Evolutionary conservation across 2,329 filamentous ascomycete species (phyloP).

Genomic region (Eutypella sp.): DNA sequence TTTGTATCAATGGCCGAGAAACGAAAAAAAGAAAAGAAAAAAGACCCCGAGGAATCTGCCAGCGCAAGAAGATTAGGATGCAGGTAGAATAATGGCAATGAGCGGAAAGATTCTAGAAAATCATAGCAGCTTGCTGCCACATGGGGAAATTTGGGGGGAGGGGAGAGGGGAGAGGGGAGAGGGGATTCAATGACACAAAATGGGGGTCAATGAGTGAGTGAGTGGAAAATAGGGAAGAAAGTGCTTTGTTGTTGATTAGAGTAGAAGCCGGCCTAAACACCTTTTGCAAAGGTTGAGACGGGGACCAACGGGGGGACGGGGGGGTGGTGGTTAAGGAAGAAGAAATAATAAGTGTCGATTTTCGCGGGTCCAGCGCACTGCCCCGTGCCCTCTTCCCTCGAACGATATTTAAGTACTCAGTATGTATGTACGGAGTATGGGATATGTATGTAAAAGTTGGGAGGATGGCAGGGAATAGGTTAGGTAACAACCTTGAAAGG

Average conservation of each 20-base stretch:
- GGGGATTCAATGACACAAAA: constrained; percentile 22
- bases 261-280: constrained; percentile 20
- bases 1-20: constrained; percentile 15
- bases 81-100: constrained; percentile 15
- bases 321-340: no score
- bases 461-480: not conserved
- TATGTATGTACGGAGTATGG: no score
- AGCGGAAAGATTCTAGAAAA: constrained; percentile 14
- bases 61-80: constrained; percentile 22
- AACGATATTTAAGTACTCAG: not conserved
- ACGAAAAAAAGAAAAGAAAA: no score
- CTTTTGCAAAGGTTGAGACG: constrained; percentile 17
- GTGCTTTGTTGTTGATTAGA: constrained; percentile 26
- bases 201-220: constrained; percentile 17
- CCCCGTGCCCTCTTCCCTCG: not conserved
- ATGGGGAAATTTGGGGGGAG: no score
- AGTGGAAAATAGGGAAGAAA: constrained; percentile 16
- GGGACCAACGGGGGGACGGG: constrained; percentile 7
- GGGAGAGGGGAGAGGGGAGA: no score
- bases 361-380: not conserved
- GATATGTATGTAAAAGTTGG: no score
- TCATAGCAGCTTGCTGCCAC: constrained; percentile 25
- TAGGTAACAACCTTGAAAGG: not conserved
- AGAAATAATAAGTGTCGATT: not conserved
- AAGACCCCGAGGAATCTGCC: constrained; percentile 16